These are phyloP conservation scores for Citrus reticulata DNA, from an alignment of 345 rosid genomes.

Conservation along the genomic window DNA sequence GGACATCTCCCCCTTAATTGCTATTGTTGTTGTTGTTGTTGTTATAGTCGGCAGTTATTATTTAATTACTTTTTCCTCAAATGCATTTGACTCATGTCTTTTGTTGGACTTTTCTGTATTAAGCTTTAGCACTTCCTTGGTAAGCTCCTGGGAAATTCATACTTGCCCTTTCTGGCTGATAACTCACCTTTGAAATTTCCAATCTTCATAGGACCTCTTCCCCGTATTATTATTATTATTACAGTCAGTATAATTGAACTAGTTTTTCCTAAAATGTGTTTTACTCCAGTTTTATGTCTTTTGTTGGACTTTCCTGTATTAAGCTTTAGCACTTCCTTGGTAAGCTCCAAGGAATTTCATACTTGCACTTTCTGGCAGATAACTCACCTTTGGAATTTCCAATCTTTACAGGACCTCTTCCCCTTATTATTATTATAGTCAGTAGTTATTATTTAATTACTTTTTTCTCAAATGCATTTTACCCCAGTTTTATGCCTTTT, in stretches of 20 bases:
- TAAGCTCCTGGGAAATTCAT: background rate
- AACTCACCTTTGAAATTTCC: background rate
- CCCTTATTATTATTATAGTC: no score
- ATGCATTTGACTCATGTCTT: background rate
- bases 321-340: background rate
- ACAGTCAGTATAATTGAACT: background rate
- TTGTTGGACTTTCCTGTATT: background rate
- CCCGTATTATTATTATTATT: no score
- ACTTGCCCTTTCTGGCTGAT: background rate
- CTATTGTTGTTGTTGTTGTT: no score
- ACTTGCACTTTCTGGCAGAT: background rate
- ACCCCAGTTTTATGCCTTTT: background rate
- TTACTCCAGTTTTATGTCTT: background rate
- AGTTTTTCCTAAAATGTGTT: background rate
- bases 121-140: background rate
- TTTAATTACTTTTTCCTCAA: no score
- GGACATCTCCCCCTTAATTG: background rate
- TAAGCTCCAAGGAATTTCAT: background rate
- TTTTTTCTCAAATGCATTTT: background rate
- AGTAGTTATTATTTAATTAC: background rate
- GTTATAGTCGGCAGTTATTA: no score
- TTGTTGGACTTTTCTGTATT: background rate
- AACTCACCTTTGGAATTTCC: background rate
- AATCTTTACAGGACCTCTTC: background rate
- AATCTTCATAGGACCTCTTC: background rate